Percentiles rank a stretch among this genome's conserved stretches.
Conservation (phyloP, 2,329 filamentous ascomycete genomes). For the Paradendryphiella salina region DNA sequence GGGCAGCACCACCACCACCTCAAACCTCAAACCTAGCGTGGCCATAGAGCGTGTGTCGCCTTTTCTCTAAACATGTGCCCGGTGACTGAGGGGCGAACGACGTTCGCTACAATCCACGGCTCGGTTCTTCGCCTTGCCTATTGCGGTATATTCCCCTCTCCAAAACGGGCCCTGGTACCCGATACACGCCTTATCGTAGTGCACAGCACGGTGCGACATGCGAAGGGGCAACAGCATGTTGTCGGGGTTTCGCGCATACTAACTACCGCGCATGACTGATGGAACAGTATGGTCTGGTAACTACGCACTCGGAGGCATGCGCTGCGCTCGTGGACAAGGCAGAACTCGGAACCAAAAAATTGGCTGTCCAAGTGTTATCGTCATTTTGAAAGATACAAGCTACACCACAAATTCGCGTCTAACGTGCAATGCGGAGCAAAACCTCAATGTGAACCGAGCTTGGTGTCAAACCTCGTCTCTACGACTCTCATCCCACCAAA, state of each 20-base stretch:
- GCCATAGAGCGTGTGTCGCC: background rate
- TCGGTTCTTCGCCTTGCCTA: slow-evolving; percentile 3
- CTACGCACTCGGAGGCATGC: too few species aligned
- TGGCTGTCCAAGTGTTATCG: too few species aligned
- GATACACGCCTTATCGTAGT: slow-evolving; percentile 5
- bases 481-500: background rate
- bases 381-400: too few species aligned
- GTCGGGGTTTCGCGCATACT: too few species aligned
- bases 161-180: background rate
- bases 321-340: too few species aligned
- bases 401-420: too few species aligned
- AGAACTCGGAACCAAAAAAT: too few species aligned
- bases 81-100: slow-evolving; percentile 8
- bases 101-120: slow-evolving; percentile 19
- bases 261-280: too few species aligned
- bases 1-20: too few species aligned
- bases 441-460: too few species aligned
- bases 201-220: background rate
- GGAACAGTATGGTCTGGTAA: too few species aligned
- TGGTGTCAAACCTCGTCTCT: background rate
- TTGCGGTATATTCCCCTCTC: background rate
- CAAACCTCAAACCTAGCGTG: background rate
- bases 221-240: background rate
- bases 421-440: background rate
- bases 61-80: background rate